Evolutionary conservation across 371 early-diverging fungal genomes (phyloP).

Genomic region (Syncephalis plumigaleata): DNA sequence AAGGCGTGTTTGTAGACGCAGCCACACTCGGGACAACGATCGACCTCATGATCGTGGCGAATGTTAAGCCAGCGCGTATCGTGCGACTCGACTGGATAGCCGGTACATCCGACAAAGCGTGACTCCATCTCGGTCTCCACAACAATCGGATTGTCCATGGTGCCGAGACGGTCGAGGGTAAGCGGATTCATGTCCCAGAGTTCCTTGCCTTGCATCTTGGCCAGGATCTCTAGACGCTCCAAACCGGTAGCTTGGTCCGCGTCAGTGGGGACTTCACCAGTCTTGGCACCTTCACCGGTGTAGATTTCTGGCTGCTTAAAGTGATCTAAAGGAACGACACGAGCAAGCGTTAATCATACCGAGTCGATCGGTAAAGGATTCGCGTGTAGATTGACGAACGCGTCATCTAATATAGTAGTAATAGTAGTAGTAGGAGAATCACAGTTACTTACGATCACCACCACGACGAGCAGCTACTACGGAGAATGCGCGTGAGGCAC

Average conservation of each 20-base stretch:
- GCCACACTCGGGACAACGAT: conserved; percentile 96
- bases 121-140: conserved; percentile 66
- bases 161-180: conserved; percentile 55
- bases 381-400: no score
- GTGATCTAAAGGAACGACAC: not conserved
- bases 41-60: conserved; percentile 54
- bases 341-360: no score
- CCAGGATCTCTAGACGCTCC: conserved; percentile 79
- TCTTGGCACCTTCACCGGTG: conserved; percentile 38
- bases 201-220: conserved; percentile 70
- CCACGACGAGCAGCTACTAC: no score
- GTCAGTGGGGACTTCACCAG: conserved; percentile 62
- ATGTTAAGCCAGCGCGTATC: conserved; percentile 69
- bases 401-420: no score
- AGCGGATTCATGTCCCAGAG: conserved; percentile 79
- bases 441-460: no score
- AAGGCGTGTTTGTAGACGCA: conserved; percentile 36
- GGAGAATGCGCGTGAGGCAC: no score
- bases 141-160: conserved; percentile 70
- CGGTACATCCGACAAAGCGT: conserved; percentile 87
- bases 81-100: conserved; percentile 79
- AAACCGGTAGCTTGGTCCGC: conserved; percentile 82
- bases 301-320: not conserved
- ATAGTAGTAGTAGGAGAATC: no score
- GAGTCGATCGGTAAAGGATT: no score